Base-by-base conservation (phyloP, 805 yeast species). In the Candida dajiaensis region DNA sequence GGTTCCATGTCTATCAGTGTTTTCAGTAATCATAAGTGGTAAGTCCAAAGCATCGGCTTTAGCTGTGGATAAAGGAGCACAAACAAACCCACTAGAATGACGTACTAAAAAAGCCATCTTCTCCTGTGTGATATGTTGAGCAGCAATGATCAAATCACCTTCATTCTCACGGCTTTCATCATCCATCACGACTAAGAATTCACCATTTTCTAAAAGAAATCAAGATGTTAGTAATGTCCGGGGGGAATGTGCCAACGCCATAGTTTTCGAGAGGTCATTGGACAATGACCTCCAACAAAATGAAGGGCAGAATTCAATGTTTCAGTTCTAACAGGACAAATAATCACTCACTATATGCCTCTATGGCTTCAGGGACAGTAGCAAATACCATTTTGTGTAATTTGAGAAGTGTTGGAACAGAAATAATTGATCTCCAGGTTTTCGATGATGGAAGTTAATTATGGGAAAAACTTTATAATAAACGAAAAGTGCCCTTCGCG, bases 101-200 rank as follows among this genome's bases (percentile, higher is more conserved):
- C 92, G 82, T 40, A 94, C 95, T 51, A 94, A 69, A 59, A 94
- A 94, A 2, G 98, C 99, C 97, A 94, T 89, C 54, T 89, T 80
- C 59, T 83, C 83, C 40, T 85, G 80, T 37, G 95, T 85, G 54
- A 82, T 73, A 45, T 72, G 72, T 54, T 85, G 80, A 35, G 97
- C 99, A n/a, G 98, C 95, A 42, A 87, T 83, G 56, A 94, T 89
- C 60, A 94, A 73, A 63, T 94, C 99, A 44, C 99, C 99, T 69
- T 94, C 99, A 65, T 94, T 94, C 66, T 94, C 99, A 57, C 99
- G 81, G 61, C 77, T 77, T 65, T 89, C 97, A 62, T 94, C 97
- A 65, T 94, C 99, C 86, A 94, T 85, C n/a, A 94, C 99, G 41
- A 94, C 78, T 41, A 94, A 73, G 59, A 92, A 89, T 64, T 89